phyloP scores from a whole-genome alignment of 2,329 filamentous ascomycete genomes.

The Pseudofabraea citricarpa region DNA sequence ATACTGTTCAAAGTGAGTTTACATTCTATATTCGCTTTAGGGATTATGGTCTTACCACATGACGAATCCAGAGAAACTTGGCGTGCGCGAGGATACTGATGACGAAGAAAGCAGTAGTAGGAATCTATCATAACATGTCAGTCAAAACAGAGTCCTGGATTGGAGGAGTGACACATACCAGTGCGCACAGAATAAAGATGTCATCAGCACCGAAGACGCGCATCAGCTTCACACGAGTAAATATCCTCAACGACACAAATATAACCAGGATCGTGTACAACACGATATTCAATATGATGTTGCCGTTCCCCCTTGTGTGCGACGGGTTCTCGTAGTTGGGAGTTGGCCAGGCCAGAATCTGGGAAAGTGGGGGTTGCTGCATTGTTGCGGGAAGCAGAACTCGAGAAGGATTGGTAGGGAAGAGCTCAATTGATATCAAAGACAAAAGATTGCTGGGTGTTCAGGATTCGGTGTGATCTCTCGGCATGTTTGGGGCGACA shows the following conservation, averaged over 20 bases:
- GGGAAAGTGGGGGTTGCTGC: conserved; percentile 15
- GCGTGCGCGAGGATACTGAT: conserved; percentile 31
- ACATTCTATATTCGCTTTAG: too few species aligned
- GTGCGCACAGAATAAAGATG: conserved; percentile 36
- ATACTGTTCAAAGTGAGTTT: conserved; percentile 22
- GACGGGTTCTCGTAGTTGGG: conserved; percentile 42
- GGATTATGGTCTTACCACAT: conserved; percentile 16
- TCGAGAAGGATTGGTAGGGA: too few species aligned
- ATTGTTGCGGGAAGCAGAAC: too few species aligned
- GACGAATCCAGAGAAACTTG: conserved; percentile 32
- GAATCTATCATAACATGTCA: too few species aligned
- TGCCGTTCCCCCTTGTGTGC: conserved; percentile 36
- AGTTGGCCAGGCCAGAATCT: conserved; percentile 26
- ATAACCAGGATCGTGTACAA: conserved; percentile 33
- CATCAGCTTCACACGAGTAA: conserved; percentile 37
- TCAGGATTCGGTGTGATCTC: neutral
- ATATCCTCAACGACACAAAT: conserved; percentile 40
- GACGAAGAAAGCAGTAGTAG: conserved; percentile 32
- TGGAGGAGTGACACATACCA: conserved; percentile 26
- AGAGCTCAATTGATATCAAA: too few species aligned
- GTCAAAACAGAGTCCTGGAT: too few species aligned
- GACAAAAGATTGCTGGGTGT: too few species aligned
- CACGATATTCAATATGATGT: conserved; percentile 37
- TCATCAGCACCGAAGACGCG: conserved; percentile 43
- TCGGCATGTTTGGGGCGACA: too few species aligned